phyloP scores from a whole-genome alignment of 1,284 basidiomycete genomes.

The Wallemia ichthyophaga region DNA sequence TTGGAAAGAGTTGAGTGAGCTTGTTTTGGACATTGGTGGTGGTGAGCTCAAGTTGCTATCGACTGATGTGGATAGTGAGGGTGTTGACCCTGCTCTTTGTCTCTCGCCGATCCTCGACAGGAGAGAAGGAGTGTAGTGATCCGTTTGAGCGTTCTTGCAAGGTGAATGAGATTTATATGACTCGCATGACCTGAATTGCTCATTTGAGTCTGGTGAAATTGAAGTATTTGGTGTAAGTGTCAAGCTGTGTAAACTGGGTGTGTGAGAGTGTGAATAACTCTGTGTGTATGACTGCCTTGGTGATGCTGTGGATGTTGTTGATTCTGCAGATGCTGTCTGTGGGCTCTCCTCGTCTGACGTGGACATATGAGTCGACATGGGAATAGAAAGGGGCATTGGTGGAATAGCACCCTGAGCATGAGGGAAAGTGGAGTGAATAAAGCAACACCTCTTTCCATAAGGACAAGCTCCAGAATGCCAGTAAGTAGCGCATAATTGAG shows the following conservation, averaged over 20 bases:
- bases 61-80: background rate
- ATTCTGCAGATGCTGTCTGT: background rate
- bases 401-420: background rate
- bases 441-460: slow-evolving; percentile 34
- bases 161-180: background rate
- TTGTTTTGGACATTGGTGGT: background rate
- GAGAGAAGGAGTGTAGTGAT: background rate
- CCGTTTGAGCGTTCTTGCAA: background rate
- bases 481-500: slow-evolving; percentile 69
- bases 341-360: background rate
- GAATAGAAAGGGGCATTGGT: too few relatives aligned
- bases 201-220: too few relatives aligned
- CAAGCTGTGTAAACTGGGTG: background rate
- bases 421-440: background rate
- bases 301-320: background rate
- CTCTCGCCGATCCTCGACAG: background rate
- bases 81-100: background rate
- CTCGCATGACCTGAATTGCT: too few relatives aligned
- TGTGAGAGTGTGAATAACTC: background rate
- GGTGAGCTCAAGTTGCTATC: background rate
- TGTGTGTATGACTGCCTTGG: background rate
- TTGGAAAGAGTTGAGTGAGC: background rate
- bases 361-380: too few relatives aligned
- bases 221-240: background rate
- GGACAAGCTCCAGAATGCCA: slow-evolving; percentile 71